Base-by-base conservation (phyloP, 208 protist genomes). In the Balamuthia mandrillaris region DNA sequence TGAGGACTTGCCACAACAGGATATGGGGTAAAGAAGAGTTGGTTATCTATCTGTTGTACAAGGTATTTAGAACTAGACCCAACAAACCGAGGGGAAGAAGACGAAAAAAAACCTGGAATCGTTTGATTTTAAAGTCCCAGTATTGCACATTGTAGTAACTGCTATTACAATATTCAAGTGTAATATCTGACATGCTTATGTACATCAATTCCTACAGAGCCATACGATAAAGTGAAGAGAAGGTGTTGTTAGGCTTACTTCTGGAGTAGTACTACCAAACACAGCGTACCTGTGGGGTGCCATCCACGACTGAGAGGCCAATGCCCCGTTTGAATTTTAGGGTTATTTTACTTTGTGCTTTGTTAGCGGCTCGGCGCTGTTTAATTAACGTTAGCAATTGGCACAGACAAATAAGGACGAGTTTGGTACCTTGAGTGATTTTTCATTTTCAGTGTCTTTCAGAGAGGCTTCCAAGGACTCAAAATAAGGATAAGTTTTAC, bases 1-100 rank as follows among this genome's bases (percentile, higher is more conserved):
- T n/a, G n/a, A n/a, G n/a, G n/a, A n/a, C n/a, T n/a, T n/a, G n/a
- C 47, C 31, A 86, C 82, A 37, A 86, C 56, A 18, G 82, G 70
- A 16, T 60, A 39, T 18, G 61, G 82, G 21, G 82, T 77, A 3
- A 39, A 37, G 29, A 61, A 77, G 42, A 86, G 63, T 54, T 60
- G 44, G 82, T 86, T 86, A 39, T 86, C 82, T 29, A 86, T 39
- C 70, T 85, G 81, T 61, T 75, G 24, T 60, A 24, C 27, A 0
- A 65, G n/a, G 56, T 7, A 35, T 68, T 3, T 5, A 14, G n/a
- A 5, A 2, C n/a, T 35, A 68, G 14, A 66, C 3, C 27, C 24
- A 33, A 27, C 27, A n/a, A 27, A 6, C 24, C 10, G 52, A 60
- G 52, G 24, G 5, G 24, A 60, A 18, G 33, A 35, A 4, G 0